Conservation (phyloP, 495 filamentous ascomycete genomes). For the Xylaria flabelliformis region DNA sequence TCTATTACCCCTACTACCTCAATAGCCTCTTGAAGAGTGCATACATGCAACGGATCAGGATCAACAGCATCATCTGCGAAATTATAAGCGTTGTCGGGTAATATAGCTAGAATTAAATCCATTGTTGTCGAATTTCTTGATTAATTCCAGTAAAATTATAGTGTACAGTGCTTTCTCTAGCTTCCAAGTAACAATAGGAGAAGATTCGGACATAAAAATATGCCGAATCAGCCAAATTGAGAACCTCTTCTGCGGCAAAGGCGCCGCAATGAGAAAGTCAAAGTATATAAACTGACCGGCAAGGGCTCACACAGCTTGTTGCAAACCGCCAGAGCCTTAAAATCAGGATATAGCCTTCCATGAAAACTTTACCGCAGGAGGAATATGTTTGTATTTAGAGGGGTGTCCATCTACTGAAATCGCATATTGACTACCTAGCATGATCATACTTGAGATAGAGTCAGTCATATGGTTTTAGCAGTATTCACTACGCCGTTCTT, state of each 20-base stretch:
- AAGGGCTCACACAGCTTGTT: no score
- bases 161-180: slow-evolving; percentile 35
- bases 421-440: background rate
- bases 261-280: no score
- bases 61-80: slow-evolving; percentile 21
- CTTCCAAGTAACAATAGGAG: no score
- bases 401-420: background rate
- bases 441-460: background rate
- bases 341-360: no score
- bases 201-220: no score
- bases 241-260: no score
- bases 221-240: no score
- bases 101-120: background rate
- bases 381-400: no score
- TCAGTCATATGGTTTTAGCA: no score
- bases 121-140: background rate
- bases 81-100: slow-evolving; percentile 24
- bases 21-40: slow-evolving; percentile 31
- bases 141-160: slow-evolving; percentile 36
- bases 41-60: slow-evolving; percentile 40
- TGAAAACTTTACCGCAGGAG: no score
- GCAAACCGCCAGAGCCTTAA: no score
- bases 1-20: slow-evolving; percentile 1
- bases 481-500: background rate
- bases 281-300: no score